These are phyloP conservation scores for Fusarium circinatum DNA, from an alignment of 2,329 filamentous ascomycete genomes.

Conservation along the genomic window DNA sequence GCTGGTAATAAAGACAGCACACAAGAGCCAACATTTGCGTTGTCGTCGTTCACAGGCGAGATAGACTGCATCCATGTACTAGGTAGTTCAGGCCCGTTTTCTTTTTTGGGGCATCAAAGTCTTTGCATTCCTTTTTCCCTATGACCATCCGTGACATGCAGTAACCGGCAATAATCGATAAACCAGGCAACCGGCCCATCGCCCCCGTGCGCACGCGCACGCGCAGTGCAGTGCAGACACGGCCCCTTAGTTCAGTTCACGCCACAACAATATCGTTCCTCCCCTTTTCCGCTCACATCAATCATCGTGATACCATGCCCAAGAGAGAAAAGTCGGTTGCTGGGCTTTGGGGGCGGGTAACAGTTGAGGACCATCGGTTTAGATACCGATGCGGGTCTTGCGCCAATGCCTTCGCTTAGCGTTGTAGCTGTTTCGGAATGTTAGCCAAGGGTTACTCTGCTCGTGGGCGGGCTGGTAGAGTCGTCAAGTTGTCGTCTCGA, in stretches of 20 bases:
- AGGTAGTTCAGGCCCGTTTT: conserved; percentile 37
- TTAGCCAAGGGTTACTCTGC: conserved; percentile 19
- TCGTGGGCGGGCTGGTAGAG: not conserved
- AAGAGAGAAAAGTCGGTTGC: conserved; percentile 37
- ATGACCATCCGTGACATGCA: conserved; percentile 60
- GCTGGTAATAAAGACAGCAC: not conserved
- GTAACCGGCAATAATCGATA: conserved; percentile 53
- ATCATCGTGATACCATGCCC: conserved; percentile 44
- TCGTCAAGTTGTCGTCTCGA: conserved; percentile 16
- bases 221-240: conserved; percentile 30
- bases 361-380: conserved; percentile 59
- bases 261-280: conserved; percentile 34
- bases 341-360: conserved; percentile 45
- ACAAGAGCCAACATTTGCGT: not conserved
- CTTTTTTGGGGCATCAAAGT: conserved; percentile 48
- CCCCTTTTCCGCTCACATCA: conserved; percentile 41
- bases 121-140: conserved; percentile 59
- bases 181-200: conserved; percentile 50
- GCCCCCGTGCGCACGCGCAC: conserved; percentile 28
- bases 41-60: conserved; percentile 18
- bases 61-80: conserved; percentile 12
- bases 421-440: conserved; percentile 81
- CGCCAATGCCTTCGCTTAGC: conserved; percentile 99
- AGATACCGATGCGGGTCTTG: conserved; percentile 99
- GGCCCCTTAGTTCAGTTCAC: conserved; percentile 33